Percentiles rank a stretch among this genome's conserved stretches.
Conservation (phyloP, 148 eudicot species). For the Chenopodium berlandieri region DNA sequence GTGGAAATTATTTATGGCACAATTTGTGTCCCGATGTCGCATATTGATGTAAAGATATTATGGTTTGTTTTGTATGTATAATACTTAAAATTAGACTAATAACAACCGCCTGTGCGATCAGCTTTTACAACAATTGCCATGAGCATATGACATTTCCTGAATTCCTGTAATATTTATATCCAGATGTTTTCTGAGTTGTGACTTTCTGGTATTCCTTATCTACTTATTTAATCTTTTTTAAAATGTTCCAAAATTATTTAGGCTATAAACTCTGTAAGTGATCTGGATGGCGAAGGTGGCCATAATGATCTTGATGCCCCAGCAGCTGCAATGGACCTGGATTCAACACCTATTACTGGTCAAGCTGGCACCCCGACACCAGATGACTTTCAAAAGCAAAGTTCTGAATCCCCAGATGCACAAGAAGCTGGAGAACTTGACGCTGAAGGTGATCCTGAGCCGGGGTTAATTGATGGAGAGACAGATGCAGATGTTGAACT, state of each 20-base stretch:
- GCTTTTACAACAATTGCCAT: not conserved
- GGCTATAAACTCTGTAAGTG: conserved; percentile 56
- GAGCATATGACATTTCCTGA: not conserved
- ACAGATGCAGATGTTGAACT: conserved; percentile 76
- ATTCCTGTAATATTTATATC: not conserved
- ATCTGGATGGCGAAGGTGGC: conserved; percentile 63
- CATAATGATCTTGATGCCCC: conserved; percentile 63
- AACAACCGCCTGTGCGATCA: not conserved
- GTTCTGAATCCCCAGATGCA: conserved; percentile 60
- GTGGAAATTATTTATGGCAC: not conserved
- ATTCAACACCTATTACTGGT: conserved; percentile 45
- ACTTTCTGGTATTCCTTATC: not conserved
- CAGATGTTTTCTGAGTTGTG: not conserved
- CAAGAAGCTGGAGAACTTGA: conserved; percentile 80
- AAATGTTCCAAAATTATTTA: conserved; percentile 15
- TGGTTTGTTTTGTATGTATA: conserved; percentile 9
- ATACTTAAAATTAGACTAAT: not conserved
- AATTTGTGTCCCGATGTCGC: not conserved
- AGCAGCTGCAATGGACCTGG: conserved; percentile 54
- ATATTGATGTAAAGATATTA: not conserved
- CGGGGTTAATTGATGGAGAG: conserved; percentile 78
- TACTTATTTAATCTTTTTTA: not conserved
- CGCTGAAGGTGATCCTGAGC: conserved; percentile 53
- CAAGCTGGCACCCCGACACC: conserved; percentile 57
- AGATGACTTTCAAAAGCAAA: conserved; percentile 65